Conservation (phyloP, 768 basidiomycete genomes). For the Naganishia vishniacii region DNA sequence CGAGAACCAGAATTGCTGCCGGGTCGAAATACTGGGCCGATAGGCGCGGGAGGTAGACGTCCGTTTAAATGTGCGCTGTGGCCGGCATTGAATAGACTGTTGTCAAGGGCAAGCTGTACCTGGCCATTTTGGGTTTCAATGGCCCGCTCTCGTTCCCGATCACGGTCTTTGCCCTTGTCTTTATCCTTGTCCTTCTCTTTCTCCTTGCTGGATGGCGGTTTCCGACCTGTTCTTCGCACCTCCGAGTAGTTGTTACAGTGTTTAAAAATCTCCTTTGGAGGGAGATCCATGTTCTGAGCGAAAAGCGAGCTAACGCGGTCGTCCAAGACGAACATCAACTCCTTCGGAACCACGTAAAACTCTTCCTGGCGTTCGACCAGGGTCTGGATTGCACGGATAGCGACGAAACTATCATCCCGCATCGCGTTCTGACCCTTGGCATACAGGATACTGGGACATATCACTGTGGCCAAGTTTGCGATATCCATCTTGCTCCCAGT, state of each 20-base stretch:
- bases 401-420: slow-evolving; percentile 86
- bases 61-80: slow-evolving; percentile 10
- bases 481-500: slow-evolving; percentile 99
- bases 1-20: slow-evolving; percentile 18
- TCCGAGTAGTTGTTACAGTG: slow-evolving; percentile 82
- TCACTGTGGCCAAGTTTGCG: slow-evolving; percentile 89
- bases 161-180: slow-evolving; percentile 9
- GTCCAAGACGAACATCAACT: slow-evolving; percentile 75
- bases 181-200: slow-evolving; percentile 7
- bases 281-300: slow-evolving; percentile 75
- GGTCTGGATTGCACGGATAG: slow-evolving; percentile 76
- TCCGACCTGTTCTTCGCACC: slow-evolving; percentile 31
- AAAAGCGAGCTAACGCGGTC: slow-evolving; percentile 80
- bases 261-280: slow-evolving; percentile 91
- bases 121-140: background rate
- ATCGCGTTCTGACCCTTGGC: slow-evolving; percentile 73
- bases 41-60: background rate
- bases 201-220: slow-evolving; percentile 6
- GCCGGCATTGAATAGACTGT: slow-evolving; percentile 7
- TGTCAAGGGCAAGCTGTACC: background rate
- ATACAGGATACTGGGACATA: slow-evolving; percentile 95
- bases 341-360: slow-evolving; percentile 82
- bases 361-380: slow-evolving; percentile 90
- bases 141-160: slow-evolving; percentile 9
- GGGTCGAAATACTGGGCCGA: background rate